A percentile compares a stretch with the other conserved stretches of the same genome.
Evolutionary conservation across 768 basidiomycete species (phyloP).

Genomic region (Mycena galericulata): DNA sequence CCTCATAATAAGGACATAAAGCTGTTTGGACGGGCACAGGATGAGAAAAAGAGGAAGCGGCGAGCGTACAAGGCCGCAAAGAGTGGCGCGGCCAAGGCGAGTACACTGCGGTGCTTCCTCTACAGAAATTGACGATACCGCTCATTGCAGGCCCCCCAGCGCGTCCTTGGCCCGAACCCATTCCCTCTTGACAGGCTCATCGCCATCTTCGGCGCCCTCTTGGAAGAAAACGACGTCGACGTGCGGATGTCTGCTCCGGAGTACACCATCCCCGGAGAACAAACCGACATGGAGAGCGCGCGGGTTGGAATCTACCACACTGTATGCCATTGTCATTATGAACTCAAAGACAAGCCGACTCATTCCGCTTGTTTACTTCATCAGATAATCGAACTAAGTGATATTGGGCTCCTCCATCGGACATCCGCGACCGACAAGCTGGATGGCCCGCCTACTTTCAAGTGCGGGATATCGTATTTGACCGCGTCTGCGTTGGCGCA

Average conservation of each 20-base stretch:
- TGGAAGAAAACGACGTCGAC: conserved; percentile 79
- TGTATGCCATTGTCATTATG: conserved; percentile 53
- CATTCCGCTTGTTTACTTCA: too few species aligned
- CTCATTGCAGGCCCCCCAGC: conserved; percentile 71
- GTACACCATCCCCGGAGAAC: conserved; percentile 72
- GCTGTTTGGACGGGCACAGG: conserved; percentile 83
- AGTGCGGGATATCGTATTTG: conserved; percentile 77
- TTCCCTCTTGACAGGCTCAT: conserved; percentile 86
- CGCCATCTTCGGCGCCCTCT: conserved; percentile 81
- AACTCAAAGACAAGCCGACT: too few species aligned
- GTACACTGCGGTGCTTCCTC: conserved; percentile 4
- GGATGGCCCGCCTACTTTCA: conserved; percentile 79
- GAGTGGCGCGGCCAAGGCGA: conserved; percentile 61
- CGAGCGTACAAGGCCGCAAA: conserved; percentile 53
- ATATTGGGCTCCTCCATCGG: conserved; percentile 75
- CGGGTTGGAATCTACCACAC: conserved; percentile 69
- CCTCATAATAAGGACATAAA: conserved; percentile 83
- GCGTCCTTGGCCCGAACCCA: conserved; percentile 80
- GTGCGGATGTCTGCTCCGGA: conserved; percentile 57
- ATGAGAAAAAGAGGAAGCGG: conserved; percentile 72
- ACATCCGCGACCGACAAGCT: conserved; percentile 70
- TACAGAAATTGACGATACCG: background rate
- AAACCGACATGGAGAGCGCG: conserved; percentile 79
- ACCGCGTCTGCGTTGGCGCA: conserved; percentile 66
- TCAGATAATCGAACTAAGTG: conserved; percentile 76